Conservation (phyloP, 371 early-diverging fungal species). For the Mortierella sp. region DNA sequence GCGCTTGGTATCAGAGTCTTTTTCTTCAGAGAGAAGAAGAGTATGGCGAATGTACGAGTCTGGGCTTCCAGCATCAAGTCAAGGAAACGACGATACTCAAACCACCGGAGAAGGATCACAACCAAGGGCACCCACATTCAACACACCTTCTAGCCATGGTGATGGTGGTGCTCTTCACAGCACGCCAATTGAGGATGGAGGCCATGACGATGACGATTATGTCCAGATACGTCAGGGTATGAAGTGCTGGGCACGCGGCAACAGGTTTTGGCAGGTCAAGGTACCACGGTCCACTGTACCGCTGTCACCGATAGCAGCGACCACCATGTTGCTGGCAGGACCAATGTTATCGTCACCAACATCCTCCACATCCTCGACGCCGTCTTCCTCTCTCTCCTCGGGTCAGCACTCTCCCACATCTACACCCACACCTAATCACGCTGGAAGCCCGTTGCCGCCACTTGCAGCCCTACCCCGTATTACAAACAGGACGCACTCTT, state of each 20-base stretch:
- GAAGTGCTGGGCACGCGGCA: slow-evolving; percentile 54
- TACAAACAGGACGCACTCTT: not conserved
- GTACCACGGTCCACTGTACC: slow-evolving; percentile 18
- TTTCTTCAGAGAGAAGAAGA: slow-evolving; percentile 10
- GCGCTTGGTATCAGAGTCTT: slow-evolving; percentile 42
- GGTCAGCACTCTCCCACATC: not conserved
- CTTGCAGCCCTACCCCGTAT: not conserved
- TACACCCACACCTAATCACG: not conserved
- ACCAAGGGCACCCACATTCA: not conserved
- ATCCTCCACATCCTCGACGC: slow-evolving; percentile 5
- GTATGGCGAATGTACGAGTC: slow-evolving; percentile 25
- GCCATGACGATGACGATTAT: slow-evolving; percentile 50
- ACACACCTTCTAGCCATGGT: slow-evolving; percentile 5
- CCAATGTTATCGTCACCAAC: slow-evolving; percentile 2
- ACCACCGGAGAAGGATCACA: slow-evolving; percentile 7
- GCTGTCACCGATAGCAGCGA: slow-evolving; percentile 10
- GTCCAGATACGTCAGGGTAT: slow-evolving; percentile 52
- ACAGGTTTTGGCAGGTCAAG: slow-evolving; percentile 49
- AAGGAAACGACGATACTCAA: not conserved
- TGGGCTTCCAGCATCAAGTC: not conserved
- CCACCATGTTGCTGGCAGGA: slow-evolving; percentile 7
- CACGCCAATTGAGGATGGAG: slow-evolving; percentile 29
- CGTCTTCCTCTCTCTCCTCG: not conserved
- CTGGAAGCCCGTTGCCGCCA: not conserved
- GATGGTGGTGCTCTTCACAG: slow-evolving; percentile 1